Evolutionary conservation across 148 eudicot species (phyloP), one percentile per base, ranked within the genome.

Genomic region (Hydrangea macrophylla): DNA sequence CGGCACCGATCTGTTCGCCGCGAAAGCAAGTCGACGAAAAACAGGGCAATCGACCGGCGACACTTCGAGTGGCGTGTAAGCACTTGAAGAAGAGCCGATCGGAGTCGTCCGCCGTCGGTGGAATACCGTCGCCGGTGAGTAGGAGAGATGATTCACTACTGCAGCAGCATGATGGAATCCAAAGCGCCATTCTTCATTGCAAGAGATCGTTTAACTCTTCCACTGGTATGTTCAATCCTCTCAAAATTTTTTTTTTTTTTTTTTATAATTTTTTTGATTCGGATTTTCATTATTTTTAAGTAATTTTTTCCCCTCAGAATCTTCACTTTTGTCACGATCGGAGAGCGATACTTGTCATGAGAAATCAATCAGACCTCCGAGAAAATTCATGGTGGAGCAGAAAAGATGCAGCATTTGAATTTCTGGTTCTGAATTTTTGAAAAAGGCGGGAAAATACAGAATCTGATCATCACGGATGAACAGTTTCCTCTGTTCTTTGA

Each of bases 131-230:
- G 73, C 63, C 76, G 20, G 61, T 9, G 44, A 70, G 48, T 10
- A 71, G 73, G 28, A 74, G 81, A 53, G 89, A 85, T 57, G 86
- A 86, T 60, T 77, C 84, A 24, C 54, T 77, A 18, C 32, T 71
- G 55, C 77, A 77, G 53, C 87, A 77, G 53, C 70, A 84, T 20
- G 84, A 88, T 48, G 87, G 87, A 24, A 88, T 88, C 67, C 85
- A 85, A 75, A 75, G 92, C 22, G 92, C 92, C 57, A 88, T 88
- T 55, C 79, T 85, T 60, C 92, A 88, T 61, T 88, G 92, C 80
- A 88, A 85, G 57, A 73, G 72, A 18, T 88, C 89, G 0, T 79
- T 73, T 60, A 83, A 70, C 72, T 75, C 85, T 6, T 56, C 81
- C 25, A 25, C 64, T 24, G 71, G 75, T 62, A 48, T 18, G 5